Evolutionary conservation across 352 stramenopile genomes (phyloP).

Genomic region (Blastocystis sp.): DNA sequence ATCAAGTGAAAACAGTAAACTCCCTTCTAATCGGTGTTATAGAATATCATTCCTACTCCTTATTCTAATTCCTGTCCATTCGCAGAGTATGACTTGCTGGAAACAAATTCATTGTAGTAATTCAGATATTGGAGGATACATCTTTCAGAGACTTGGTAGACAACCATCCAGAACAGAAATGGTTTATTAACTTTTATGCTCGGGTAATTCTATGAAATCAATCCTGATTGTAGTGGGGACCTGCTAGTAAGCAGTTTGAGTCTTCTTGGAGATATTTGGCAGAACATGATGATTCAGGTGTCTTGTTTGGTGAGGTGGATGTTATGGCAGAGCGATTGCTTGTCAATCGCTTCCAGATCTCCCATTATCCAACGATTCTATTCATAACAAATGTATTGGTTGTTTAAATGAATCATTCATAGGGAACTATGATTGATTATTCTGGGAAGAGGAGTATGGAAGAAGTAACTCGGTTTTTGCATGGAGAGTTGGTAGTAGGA

Average conservation of each 20-base stretch:
- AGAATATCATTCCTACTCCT: too few relatives aligned
- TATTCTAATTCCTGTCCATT: too few relatives aligned
- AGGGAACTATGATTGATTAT: conserved; percentile 28
- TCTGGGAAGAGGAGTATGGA: neutral
- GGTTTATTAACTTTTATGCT: conserved; percentile 36
- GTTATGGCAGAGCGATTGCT: conserved; percentile 16
- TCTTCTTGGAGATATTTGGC: conserved; percentile 7
- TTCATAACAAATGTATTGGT: neutral
- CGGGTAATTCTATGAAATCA: neutral
- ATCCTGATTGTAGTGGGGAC: conserved; percentile 18
- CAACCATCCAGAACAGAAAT: neutral
- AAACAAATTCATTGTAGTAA: too few relatives aligned
- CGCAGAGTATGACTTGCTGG: too few relatives aligned
- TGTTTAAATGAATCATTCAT: neutral
- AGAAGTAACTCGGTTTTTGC: neutral
- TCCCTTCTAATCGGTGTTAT: too few relatives aligned
- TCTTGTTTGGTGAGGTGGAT: conserved; percentile 25
- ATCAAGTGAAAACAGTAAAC: too few relatives aligned
- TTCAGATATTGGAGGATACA: neutral
- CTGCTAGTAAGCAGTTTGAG: neutral
- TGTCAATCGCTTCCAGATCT: neutral
- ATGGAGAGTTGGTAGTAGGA: neutral
- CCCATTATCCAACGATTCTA: conserved; percentile 15
- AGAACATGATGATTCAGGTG: neutral
- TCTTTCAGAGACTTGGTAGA: neutral